These are phyloP conservation scores for Pelargonium australe DNA, from an alignment of 441 rosid genomes.

Conservation along the genomic window DNA sequence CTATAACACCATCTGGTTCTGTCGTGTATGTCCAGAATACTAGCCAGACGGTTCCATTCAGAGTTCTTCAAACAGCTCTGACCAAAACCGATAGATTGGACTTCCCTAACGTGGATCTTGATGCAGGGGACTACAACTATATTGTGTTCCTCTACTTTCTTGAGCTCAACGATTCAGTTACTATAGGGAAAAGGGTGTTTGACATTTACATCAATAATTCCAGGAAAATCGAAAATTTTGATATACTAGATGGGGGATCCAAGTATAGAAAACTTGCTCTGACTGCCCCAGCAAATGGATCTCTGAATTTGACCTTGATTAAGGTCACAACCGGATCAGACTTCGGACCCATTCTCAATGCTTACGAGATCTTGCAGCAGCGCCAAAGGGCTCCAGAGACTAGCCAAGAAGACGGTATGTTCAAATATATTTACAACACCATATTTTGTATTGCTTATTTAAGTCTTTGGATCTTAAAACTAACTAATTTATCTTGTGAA, in stretches of 20 bases:
- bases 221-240: conserved; percentile 28
- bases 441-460: background rate
- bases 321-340: conserved; percentile 35
- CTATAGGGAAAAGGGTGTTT: conserved; percentile 43
- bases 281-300: conserved; percentile 33
- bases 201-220: conserved; percentile 42
- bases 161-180: conserved; percentile 34
- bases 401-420: conserved; percentile 40
- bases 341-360: conserved; percentile 60
- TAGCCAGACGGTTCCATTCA: conserved; percentile 34
- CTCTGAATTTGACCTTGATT: conserved; percentile 49
- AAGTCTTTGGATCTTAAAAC: background rate
- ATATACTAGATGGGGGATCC: conserved; percentile 36
- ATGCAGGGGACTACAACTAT: conserved; percentile 31
- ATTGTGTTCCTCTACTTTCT: conserved; percentile 54
- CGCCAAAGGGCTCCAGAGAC: conserved; percentile 31
- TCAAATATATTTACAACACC: background rate
- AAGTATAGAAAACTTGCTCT: conserved; percentile 32
- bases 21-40: conserved; percentile 11
- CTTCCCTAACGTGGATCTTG: conserved; percentile 34
- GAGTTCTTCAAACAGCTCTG: conserved; percentile 47
- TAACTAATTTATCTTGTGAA: background rate
- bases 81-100: conserved; percentile 29
- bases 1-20: conserved; percentile 4
- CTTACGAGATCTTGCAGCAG: conserved; percentile 56